phyloP scores from a whole-genome alignment of 257 asterid genomes.

The Solanum peruvianum region DNA sequence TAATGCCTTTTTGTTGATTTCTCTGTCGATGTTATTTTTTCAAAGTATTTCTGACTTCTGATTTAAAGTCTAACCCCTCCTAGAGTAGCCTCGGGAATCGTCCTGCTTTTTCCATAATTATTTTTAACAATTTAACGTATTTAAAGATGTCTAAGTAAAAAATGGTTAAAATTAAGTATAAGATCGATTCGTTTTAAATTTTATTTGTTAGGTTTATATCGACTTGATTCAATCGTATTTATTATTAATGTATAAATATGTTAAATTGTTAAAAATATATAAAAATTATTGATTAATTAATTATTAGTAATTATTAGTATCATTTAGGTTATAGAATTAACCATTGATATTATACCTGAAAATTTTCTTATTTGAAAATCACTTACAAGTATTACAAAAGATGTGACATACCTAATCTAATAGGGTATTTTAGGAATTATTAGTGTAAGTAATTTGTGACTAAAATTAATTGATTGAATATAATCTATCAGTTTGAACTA shows the following conservation, averaged over 20 bases:
- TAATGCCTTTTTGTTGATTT: neutral
- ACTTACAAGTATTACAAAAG: neutral
- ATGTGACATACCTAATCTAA: neutral
- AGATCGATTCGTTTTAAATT: too few species aligned
- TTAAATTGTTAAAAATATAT: fast-evolving
- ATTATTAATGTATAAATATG: neutral
- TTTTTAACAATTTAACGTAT: neutral
- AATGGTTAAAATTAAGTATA: too few species aligned
- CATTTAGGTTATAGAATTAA: neutral
- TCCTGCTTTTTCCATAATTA: neutral
- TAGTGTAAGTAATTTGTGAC: neutral
- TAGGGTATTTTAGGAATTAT: neutral
- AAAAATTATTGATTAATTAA: neutral
- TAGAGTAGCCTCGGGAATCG: neutral
- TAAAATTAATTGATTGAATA: neutral
- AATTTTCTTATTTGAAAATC: neutral
- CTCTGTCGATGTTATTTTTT: neutral
- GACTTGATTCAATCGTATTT: too few species aligned
- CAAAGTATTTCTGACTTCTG: neutral
- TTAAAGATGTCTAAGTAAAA: too few species aligned
- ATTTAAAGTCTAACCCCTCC: neutral
- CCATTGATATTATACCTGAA: neutral
- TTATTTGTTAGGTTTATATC: too few species aligned
- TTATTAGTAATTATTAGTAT: neutral
- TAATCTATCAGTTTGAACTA: neutral